Conservation (phyloP, 78 protist genomes). For the Dictyostelium purpureum region DNA sequence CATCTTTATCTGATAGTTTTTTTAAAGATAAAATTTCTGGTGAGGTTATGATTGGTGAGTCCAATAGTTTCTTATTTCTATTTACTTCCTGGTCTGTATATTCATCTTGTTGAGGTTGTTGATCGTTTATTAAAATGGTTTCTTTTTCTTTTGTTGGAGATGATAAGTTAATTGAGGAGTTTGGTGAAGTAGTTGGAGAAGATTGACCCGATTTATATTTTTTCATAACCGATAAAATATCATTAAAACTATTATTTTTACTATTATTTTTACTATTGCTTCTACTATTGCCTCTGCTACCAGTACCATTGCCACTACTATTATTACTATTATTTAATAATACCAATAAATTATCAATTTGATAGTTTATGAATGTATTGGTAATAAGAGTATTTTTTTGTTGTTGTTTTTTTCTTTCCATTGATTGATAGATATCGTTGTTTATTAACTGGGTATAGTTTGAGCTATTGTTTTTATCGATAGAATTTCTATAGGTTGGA, state of each 20-base stretch:
- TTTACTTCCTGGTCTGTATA: too few relatives aligned
- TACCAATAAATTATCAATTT: constrained; percentile 22
- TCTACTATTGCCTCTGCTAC: neutral
- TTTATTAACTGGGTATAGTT: neutral
- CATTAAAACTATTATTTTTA: too few relatives aligned
- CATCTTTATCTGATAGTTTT: too few relatives aligned
- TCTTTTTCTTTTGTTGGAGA: too few relatives aligned
- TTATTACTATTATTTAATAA: neutral
- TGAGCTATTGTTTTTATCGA: neutral
- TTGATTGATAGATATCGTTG: constrained; percentile 6
- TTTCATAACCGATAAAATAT: too few relatives aligned
- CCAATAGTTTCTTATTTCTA: too few relatives aligned
- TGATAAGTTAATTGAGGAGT: neutral
- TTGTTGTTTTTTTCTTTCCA: constrained; percentile 2
- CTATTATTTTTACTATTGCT: too few relatives aligned
- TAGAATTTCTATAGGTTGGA: constrained; percentile 47
- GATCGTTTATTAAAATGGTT: too few relatives aligned
- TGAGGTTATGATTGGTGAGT: too few relatives aligned
- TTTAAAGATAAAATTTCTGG: too few relatives aligned
- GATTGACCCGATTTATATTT: neutral
- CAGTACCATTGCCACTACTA: neutral
- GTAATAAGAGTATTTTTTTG: neutral
- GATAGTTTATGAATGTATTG: constrained; percentile 19
- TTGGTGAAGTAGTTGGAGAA: too few relatives aligned
- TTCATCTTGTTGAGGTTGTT: too few relatives aligned